phyloP scores from a whole-genome alignment of 2,329 filamentous ascomycete species.

The Pyricularia pennisetigena region DNA sequence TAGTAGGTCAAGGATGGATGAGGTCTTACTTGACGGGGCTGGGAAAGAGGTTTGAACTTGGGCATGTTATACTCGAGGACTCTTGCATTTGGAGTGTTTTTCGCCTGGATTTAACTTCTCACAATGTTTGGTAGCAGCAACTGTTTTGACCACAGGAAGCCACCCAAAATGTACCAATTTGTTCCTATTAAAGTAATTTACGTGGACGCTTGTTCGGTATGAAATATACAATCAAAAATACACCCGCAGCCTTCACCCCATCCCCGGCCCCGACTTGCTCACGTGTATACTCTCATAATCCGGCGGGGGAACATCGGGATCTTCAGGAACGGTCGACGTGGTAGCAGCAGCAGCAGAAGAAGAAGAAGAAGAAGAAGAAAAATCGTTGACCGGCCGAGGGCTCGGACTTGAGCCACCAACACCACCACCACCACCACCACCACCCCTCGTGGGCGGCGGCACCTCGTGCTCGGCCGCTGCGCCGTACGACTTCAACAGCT shows the following conservation, averaged over 20 bases:
- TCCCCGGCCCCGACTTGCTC: background rate
- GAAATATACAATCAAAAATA: background rate
- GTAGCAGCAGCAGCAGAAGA: background rate
- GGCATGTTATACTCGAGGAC: too few relatives aligned
- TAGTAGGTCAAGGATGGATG: too few relatives aligned
- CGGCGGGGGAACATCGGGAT: background rate
- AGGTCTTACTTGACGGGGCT: too few relatives aligned
- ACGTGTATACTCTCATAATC: slow-evolving; percentile 4
- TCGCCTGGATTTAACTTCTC: too few relatives aligned
- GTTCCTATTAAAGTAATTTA: background rate
- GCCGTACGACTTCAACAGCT: slow-evolving; percentile 12
- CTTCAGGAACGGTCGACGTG: background rate
- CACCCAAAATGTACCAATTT: too few relatives aligned
- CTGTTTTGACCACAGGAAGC: too few relatives aligned
- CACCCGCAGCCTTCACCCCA: background rate
- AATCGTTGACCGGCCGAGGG: background rate
- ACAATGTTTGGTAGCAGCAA: too few relatives aligned
- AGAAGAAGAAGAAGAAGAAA: background rate
- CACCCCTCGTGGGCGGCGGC: background rate
- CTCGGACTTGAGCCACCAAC: background rate
- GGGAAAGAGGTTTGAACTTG: too few relatives aligned
- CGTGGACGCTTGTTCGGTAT: background rate
- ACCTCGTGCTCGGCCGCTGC: background rate
- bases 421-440: background rate
- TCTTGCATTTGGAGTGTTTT: too few relatives aligned